Percentiles rank a stretch among this genome's conserved stretches.
These are phyloP conservation scores for Phytopythium sindhum DNA, from an alignment of 352 stramenopile species.

Conservation along the genomic window DNA sequence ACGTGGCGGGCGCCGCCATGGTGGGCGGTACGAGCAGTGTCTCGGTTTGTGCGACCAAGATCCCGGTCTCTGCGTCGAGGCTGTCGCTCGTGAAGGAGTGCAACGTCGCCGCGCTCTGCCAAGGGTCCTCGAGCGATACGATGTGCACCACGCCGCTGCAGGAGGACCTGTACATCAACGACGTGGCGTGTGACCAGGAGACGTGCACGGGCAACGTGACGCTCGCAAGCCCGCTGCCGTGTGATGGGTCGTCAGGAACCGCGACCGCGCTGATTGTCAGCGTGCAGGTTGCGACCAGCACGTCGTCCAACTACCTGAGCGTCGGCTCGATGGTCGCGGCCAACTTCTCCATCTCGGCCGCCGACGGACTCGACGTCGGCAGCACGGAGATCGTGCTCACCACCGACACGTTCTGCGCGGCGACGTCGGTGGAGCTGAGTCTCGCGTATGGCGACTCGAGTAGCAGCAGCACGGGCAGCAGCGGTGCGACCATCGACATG, in stretches of 20 bases:
- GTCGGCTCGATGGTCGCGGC: conserved; percentile 40
- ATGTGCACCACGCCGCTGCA: conserved; percentile 43
- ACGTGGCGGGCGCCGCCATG: conserved; percentile 31
- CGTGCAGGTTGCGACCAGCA: conserved; percentile 48
- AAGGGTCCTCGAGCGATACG: conserved; percentile 36
- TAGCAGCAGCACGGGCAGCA: conserved; percentile 3
- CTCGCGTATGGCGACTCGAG: conserved; percentile 17
- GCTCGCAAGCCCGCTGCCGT: conserved; percentile 39
- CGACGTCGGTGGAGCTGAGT: conserved; percentile 31
- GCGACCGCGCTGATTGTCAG: conserved; percentile 39
- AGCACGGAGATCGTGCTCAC: conserved; percentile 32
- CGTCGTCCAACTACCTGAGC: conserved; percentile 37
- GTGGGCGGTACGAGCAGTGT: conserved; percentile 15
- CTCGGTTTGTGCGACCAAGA: conserved; percentile 46
- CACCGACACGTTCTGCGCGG: conserved; percentile 40
- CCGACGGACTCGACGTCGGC: conserved; percentile 25
- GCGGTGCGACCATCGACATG: conserved; percentile 20
- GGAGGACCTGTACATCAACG: conserved; percentile 22
- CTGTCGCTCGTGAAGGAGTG: conserved; percentile 53
- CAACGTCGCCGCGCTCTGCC: conserved; percentile 58
- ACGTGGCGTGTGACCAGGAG: conserved; percentile 41
- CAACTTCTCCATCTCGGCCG: conserved; percentile 37
- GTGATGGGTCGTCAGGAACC: conserved; percentile 31
- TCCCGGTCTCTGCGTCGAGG: conserved; percentile 44
- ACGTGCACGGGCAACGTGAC: conserved; percentile 47